Percentiles rank a stretch among this genome's conserved stretches.
phyloP scores from a whole-genome alignment of 2,329 filamentous ascomycete species.

The Stemphylium lycopersici region DNA sequence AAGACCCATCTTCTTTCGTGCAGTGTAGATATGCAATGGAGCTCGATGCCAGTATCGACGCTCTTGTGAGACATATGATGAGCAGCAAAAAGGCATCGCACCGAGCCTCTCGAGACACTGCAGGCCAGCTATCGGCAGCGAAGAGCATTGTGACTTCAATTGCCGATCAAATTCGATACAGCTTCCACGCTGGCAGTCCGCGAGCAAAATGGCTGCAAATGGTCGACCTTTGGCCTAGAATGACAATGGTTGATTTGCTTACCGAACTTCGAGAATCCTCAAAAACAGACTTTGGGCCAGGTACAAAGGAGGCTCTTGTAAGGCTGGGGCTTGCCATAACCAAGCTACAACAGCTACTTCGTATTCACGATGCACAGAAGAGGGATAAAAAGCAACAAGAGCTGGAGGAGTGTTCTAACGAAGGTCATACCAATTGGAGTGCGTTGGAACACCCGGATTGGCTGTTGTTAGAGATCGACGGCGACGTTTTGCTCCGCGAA shows the following conservation, averaged over 20 bases:
- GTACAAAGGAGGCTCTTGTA: slow-evolving; percentile 52
- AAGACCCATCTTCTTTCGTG: slow-evolving; percentile 38
- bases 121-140: slow-evolving; percentile 19
- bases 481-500: slow-evolving; percentile 65
- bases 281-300: slow-evolving; percentile 35
- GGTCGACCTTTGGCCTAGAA: slow-evolving; percentile 55
- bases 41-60: slow-evolving; percentile 43
- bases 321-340: slow-evolving; percentile 55
- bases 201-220: slow-evolving; percentile 51
- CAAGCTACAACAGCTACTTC: slow-evolving; percentile 52
- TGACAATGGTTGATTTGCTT: slow-evolving; percentile 54
- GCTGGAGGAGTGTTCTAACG: slow-evolving; percentile 54
- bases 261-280: slow-evolving; percentile 54
- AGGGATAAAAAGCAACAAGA: slow-evolving; percentile 30
- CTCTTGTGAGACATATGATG: slow-evolving; percentile 26
- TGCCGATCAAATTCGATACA: slow-evolving; percentile 12
- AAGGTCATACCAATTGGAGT: slow-evolving; percentile 63
- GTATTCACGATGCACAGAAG: slow-evolving; percentile 49
- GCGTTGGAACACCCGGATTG: slow-evolving; percentile 64
- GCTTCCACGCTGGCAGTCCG: slow-evolving; percentile 25
- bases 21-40: slow-evolving; percentile 50
- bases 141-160: slow-evolving; percentile 18
- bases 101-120: slow-evolving; percentile 5
- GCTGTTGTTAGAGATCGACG: slow-evolving; percentile 71
- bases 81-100: not conserved